These are phyloP conservation scores for Alternaria sp. DNA, from an alignment of 2,329 filamentous ascomycete genomes.

Conservation along the genomic window DNA sequence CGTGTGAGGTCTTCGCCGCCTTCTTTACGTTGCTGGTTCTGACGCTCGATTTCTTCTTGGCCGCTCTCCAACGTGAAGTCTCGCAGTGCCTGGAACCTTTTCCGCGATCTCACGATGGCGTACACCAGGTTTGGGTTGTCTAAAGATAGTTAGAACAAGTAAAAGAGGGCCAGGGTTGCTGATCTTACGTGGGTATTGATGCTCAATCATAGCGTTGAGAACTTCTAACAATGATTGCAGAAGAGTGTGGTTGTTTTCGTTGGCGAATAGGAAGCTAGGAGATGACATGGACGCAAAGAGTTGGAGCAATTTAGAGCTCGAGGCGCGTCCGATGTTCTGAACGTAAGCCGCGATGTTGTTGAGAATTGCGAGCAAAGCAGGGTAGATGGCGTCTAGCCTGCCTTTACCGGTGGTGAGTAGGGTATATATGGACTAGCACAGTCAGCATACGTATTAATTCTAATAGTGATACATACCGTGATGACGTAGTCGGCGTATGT, in stretches of 20 bases:
- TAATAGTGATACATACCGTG: slow-evolving; percentile 63
- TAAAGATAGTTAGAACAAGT: slow-evolving; percentile 43
- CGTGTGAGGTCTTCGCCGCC: slow-evolving; percentile 47
- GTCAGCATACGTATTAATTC: slow-evolving; percentile 27
- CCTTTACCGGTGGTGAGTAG: slow-evolving; percentile 92
- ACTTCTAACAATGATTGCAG: slow-evolving; percentile 84
- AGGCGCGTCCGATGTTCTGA: slow-evolving; percentile 74
- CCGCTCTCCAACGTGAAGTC: slow-evolving; percentile 91
- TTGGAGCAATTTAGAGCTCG: slow-evolving; percentile 83
- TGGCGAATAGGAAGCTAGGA: slow-evolving; percentile 88
- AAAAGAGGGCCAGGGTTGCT: background rate
- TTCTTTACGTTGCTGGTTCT: slow-evolving; percentile 73
- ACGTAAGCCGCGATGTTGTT: slow-evolving; percentile 91
- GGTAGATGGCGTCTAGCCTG: slow-evolving; percentile 88
- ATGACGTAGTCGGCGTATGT: slow-evolving; percentile 94
- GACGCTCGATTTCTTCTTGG: slow-evolving; percentile 86
- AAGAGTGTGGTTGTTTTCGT: slow-evolving; percentile 86
- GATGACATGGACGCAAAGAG: slow-evolving; percentile 92
- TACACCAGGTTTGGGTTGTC: slow-evolving; percentile 84
- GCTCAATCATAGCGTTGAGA: slow-evolving; percentile 87
- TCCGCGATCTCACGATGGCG: slow-evolving; percentile 77
- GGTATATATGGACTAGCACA: slow-evolving; percentile 78
- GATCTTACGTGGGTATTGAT: slow-evolving; percentile 76
- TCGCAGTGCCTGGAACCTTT: slow-evolving; percentile 82
- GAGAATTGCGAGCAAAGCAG: slow-evolving; percentile 87